phyloP scores from a whole-genome alignment of 176 grass and related monocot genomes.

The Thinopyrum elongatum region DNA sequence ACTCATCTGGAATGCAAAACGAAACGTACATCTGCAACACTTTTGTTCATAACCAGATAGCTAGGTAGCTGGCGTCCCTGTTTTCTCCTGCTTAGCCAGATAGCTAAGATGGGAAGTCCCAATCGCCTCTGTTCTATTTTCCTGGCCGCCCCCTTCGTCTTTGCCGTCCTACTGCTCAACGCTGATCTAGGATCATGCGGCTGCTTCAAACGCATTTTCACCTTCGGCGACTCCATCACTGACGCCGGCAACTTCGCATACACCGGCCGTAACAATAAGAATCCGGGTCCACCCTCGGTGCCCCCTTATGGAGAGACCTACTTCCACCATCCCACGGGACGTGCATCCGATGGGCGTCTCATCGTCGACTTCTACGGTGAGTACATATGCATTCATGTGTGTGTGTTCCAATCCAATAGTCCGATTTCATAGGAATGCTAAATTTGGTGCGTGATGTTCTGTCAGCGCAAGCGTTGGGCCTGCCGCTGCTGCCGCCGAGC shows the following conservation, averaged over 20 bases:
- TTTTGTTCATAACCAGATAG: not conserved
- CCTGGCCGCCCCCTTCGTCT: not conserved
- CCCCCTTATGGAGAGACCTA: conserved; percentile 64
- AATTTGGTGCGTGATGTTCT: not conserved
- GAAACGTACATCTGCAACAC: not conserved
- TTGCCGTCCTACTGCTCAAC: not conserved
- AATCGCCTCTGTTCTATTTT: not conserved
- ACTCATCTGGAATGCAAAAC: not conserved
- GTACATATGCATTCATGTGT: not conserved
- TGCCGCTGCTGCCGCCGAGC: conserved; percentile 40
- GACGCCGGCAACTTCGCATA: conserved; percentile 57
- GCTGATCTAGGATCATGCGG: not conserved
- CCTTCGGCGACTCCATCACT: conserved; percentile 70
- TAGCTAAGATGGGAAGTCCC: not conserved
- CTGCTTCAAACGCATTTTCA: conserved; percentile 63
- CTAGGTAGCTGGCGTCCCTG: no score
- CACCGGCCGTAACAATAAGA: not conserved
- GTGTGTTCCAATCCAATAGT: not conserved
- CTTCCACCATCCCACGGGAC: conserved; percentile 25
- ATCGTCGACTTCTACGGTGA: conserved; percentile 50
- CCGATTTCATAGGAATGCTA: no score
- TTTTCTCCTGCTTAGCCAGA: not conserved
- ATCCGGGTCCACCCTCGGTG: not conserved
- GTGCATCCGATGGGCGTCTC: not conserved
- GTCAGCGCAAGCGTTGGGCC: conserved; percentile 53